phyloP scores from a whole-genome alignment of 495 filamentous ascomycete genomes.

The Lophiostoma macrostomum region DNA sequence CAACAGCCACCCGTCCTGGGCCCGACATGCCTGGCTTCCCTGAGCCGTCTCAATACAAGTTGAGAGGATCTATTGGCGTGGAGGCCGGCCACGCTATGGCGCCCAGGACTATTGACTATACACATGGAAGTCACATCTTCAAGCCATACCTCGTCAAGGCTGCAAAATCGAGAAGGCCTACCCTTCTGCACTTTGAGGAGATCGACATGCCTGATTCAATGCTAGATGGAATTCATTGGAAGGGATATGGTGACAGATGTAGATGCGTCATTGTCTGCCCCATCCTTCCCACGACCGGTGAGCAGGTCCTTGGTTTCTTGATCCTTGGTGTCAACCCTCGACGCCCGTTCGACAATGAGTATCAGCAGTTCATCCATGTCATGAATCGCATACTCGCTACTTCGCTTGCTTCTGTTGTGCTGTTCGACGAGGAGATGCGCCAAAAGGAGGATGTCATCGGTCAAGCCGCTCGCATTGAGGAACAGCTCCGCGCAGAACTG shows the following conservation, averaged over 20 bases:
- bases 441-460: slow-evolving; percentile 5
- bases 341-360: slow-evolving; percentile 25
- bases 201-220: not conserved
- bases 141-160: slow-evolving; percentile 2
- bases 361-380: slow-evolving; percentile 20
- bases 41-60: not conserved
- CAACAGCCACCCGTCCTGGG: not conserved
- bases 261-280: slow-evolving; percentile 16
- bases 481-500: slow-evolving; percentile 14
- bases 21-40: slow-evolving; percentile 1
- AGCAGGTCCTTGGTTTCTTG: slow-evolving; percentile 19
- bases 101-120: not conserved
- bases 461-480: slow-evolving; percentile 21
- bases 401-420: slow-evolving; percentile 20
- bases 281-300: slow-evolving; percentile 11
- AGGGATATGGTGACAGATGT: slow-evolving; percentile 15
- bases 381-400: slow-evolving; percentile 13
- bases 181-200: slow-evolving; percentile 12
- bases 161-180: slow-evolving; percentile 10
- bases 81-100: slow-evolving; percentile 6
- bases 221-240: slow-evolving; percentile 11
- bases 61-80: slow-evolving; percentile 16
- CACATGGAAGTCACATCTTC: not conserved
- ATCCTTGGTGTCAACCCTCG: slow-evolving; percentile 31
- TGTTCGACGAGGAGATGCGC: slow-evolving; percentile 26